Percentiles rank a stretch among this genome's conserved stretches.
phyloP scores from a whole-genome alignment of 306 rosid species.

The Citrullus mucosospermus region DNA sequence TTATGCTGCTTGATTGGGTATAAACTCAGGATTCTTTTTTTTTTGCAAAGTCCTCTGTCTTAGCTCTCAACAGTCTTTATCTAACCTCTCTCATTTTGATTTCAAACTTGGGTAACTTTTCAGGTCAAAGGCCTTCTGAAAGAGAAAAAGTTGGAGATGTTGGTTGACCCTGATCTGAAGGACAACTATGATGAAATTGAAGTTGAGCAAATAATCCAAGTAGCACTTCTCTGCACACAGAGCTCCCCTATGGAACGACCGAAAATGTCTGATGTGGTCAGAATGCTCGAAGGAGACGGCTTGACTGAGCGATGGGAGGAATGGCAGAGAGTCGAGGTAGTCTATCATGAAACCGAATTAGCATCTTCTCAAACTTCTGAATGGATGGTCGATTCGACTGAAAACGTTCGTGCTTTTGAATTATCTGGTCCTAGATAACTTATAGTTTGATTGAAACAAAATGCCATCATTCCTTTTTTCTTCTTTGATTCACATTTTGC shows the following conservation, averaged over 20 bases:
- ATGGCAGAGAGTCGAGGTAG: conserved; percentile 10
- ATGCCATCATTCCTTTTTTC: not conserved
- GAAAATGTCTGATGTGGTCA: conserved; percentile 9
- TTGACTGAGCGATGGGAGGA: conserved; percentile 8
- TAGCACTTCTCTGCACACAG: conserved; percentile 17
- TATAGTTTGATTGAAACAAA: not conserved
- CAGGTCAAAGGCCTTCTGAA: conserved; percentile 12
- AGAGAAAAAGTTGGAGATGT: conserved; percentile 16
- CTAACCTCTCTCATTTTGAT: not conserved
- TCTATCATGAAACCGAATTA: not conserved
- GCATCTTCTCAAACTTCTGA: conserved; percentile 9
- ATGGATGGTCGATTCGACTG: conserved; percentile 4
- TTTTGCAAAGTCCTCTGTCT: not conserved
- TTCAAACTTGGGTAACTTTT: not conserved
- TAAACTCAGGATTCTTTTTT: not conserved
- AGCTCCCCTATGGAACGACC: conserved; percentile 12
- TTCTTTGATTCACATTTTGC: not conserved
- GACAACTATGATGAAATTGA: conserved; percentile 9
- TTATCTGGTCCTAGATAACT: conserved; percentile 5
- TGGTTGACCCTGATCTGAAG: conserved; percentile 13
- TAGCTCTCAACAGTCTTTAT: not conserved
- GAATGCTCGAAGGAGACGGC: conserved; percentile 12
- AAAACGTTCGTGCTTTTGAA: conserved; percentile 8
- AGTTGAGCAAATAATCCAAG: conserved; percentile 16
- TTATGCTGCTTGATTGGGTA: conserved; percentile 19